phyloP scores from a whole-genome alignment of 306 rosid species.

The Cicer judaicum region DNA sequence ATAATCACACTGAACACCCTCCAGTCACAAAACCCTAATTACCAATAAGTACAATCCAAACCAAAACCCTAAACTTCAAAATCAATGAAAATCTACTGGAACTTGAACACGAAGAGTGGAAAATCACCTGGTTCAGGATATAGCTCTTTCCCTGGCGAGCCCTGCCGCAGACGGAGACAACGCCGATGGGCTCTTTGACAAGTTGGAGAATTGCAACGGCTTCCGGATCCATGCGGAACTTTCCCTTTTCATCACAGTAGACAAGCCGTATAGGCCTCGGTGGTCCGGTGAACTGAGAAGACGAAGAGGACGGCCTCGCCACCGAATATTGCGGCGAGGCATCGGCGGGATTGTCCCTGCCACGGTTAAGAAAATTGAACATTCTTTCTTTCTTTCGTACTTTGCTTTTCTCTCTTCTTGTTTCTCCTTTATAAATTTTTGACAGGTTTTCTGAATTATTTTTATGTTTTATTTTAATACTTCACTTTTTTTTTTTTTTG shows the following conservation, averaged over 20 bases:
- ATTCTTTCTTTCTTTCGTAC: slow-evolving; percentile 11
- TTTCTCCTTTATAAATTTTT: not conserved
- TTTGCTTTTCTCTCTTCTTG: not conserved
- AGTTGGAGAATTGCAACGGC: slow-evolving; percentile 90
- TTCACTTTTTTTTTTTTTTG: slow-evolving; percentile 6
- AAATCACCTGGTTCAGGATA: slow-evolving; percentile 78
- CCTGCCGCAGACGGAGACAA: slow-evolving; percentile 91
- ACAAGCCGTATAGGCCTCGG: slow-evolving; percentile 85
- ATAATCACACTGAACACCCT: not conserved
- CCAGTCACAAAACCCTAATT: slow-evolving; percentile 41
- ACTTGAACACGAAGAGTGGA: not conserved
- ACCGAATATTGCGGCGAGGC: slow-evolving; percentile 49
- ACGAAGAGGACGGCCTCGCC: slow-evolving; percentile 42
- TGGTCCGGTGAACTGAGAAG: slow-evolving; percentile 69
- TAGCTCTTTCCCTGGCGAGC: slow-evolving; percentile 98
- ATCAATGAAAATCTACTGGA: not conserved
- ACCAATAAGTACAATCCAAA: slow-evolving; percentile 8
- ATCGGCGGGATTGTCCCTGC: slow-evolving; percentile 56
- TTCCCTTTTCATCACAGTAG: slow-evolving; percentile 86
- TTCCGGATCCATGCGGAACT: slow-evolving; percentile 94
- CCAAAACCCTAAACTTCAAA: slow-evolving; percentile 47
- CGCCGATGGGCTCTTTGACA: slow-evolving; percentile 90
- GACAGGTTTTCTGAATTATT: slow-evolving; percentile 5
- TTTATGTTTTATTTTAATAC: not conserved
- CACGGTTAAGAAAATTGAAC: slow-evolving; percentile 56